These are phyloP conservation scores for Quercus ilex DNA, from an alignment of 306 rosid genomes.

Conservation along the genomic window DNA sequence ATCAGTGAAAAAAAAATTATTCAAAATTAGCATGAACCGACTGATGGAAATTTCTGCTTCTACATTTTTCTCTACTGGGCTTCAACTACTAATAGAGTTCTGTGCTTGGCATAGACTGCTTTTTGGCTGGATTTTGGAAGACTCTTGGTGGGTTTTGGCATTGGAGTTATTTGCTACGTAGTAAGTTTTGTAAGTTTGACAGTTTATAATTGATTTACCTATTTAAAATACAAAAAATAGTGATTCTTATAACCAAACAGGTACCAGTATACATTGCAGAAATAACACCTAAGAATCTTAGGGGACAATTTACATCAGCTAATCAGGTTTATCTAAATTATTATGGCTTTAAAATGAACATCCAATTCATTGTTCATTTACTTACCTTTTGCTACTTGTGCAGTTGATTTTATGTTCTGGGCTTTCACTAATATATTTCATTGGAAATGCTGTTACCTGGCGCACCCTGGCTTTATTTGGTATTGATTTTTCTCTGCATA, in stretches of 20 bases:
- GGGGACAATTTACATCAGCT: constrained; percentile 63
- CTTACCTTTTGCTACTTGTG: constrained; percentile 13
- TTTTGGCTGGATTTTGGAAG: constrained; percentile 82
- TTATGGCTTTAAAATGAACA: not conserved
- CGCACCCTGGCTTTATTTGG: constrained; percentile 52
- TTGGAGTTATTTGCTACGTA: constrained; percentile 74
- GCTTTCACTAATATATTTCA: constrained; percentile 54
- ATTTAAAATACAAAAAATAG: not conserved
- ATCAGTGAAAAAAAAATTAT: no score
- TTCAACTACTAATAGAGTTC: not conserved
- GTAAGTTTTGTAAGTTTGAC: constrained; percentile 37
- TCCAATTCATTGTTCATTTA: not conserved
- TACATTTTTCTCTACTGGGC: no score
- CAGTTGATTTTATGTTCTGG: constrained; percentile 71
- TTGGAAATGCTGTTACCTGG: constrained; percentile 61
- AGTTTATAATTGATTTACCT: not conserved
- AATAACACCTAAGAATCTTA: constrained; percentile 64
- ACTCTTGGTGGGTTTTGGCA: constrained; percentile 67
- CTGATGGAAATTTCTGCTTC: no score
- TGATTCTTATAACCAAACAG: constrained; percentile 27
- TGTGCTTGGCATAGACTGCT: constrained; percentile 49
- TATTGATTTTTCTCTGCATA: constrained; percentile 8
- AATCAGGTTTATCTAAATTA: constrained; percentile 49
- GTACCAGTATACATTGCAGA: constrained; percentile 80
- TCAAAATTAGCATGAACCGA: not conserved